Base-by-base conservation (phyloP, 495 filamentous ascomycete species). In the Penicillium subrubescens region DNA sequence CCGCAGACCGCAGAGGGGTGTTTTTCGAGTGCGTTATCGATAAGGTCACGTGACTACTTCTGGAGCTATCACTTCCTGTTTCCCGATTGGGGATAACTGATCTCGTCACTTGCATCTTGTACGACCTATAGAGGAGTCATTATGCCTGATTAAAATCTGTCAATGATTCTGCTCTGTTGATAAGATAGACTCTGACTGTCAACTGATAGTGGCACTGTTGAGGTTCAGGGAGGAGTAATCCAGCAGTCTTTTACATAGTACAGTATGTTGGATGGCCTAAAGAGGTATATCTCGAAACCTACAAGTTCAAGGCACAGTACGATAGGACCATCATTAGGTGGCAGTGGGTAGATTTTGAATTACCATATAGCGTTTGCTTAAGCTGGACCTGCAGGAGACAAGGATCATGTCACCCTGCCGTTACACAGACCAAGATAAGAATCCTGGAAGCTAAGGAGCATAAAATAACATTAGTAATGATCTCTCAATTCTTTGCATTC, bases 1-100 rank as follows among this genome's bases (percentile, higher is more conserved):
- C 52, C 48, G 33, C 53, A 48, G 58, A 57, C 21, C 59, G 23
- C 39, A 64, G 69, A 67, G 71, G 70, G 64, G 64, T 68, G 66
- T 69, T 69, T 73, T 73, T 71, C 55, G 60, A 52, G 66, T 12
- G 63, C 2, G 60, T 72, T 74, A 72, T 74, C 71, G 71, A 74
- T 74, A 74, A 74, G 65, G 23, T 68, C 71, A 74, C 59, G 37
- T 72, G 71, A 66, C 43, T 23, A 48, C 19, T 6, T 39, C 39
- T 0, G 34, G 53, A 34, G 25, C 21, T 37, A 35, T 56, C 17
- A 15, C 25, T 29, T 0, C 14, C 14, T 10, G 19, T 12, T 48
- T 19, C 19, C 6, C 25, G n/a, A 5, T 29, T 46, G 23, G 43
- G 43, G 0, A n/a, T 14, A 8, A 1, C n/a, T 7, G 10, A 12